Conservation (phyloP, 768 basidiomycete species). For the Leccinellum rugosiceps region DNA sequence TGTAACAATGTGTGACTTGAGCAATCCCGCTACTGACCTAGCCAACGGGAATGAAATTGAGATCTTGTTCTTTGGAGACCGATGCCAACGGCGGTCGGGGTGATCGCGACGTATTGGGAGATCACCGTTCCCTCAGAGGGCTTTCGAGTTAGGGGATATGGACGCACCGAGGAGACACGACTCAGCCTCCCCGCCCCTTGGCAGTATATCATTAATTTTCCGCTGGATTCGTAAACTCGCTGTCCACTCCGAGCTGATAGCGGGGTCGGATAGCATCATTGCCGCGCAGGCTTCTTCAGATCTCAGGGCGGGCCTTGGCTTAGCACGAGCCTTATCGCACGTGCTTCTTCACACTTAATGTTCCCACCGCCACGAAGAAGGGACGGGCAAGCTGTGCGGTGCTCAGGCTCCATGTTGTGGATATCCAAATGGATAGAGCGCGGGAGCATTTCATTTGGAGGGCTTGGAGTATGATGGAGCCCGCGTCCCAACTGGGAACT, state of each 20-base stretch:
- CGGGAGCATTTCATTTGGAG: neutral
- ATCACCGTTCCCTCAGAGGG: neutral
- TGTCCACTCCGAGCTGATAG: neutral
- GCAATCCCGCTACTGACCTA: neutral
- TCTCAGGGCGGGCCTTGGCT: no score
- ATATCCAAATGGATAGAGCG: neutral
- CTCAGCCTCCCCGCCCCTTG: neutral
- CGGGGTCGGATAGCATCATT: neutral
- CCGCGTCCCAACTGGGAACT: neutral
- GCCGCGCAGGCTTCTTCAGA: neutral
- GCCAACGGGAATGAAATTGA: neutral
- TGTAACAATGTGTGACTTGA: no score
- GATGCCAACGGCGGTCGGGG: neutral
- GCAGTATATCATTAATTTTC: neutral
- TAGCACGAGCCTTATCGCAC: neutral
- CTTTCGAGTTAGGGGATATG: neutral
- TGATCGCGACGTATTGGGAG: neutral
- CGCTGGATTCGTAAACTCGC: neutral
- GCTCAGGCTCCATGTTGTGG: slow-evolving; percentile 3
- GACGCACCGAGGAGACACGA: neutral
- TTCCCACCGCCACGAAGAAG: neutral
- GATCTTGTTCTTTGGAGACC: neutral
- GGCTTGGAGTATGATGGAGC: slow-evolving; percentile 1
- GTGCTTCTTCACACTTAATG: neutral
- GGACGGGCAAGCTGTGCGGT: neutral